These are phyloP conservation scores for Alternaria viburni DNA, from an alignment of 2,329 filamentous ascomycete species.

Conservation along the genomic window DNA sequence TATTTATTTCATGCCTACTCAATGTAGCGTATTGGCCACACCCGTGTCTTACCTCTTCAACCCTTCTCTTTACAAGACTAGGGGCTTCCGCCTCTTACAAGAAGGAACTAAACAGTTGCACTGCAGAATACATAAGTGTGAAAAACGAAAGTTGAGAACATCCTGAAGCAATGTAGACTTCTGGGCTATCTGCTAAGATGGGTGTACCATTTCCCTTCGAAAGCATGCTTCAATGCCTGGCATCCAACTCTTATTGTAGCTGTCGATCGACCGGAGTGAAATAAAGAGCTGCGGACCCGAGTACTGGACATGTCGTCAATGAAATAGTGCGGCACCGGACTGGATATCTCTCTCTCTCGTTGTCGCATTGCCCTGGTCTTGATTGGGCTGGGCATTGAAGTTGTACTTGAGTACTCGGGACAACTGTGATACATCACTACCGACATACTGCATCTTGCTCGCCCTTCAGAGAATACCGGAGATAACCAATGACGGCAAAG, in stretches of 20 bases:
- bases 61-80: neutral
- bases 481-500: neutral
- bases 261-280: neutral
- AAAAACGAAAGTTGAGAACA: neutral
- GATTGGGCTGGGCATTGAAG: neutral
- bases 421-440: neutral
- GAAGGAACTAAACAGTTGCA: neutral
- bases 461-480: neutral
- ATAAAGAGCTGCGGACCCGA: neutral
- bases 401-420: neutral
- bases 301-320: neutral
- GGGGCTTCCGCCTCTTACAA: neutral
- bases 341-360: neutral
- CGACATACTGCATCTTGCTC: neutral
- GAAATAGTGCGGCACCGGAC: neutral
- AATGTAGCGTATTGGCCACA: neutral
- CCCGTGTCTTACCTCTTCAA: neutral
- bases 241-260: neutral
- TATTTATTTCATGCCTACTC: neutral
- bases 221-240: neutral
- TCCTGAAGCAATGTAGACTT: neutral
- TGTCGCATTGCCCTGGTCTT: neutral
- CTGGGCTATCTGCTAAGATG: neutral
- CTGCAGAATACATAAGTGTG: accelerated
- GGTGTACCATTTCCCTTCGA: neutral